These are phyloP conservation scores for Paramecium bursaria DNA, from an alignment of 73 alveolate genomes.

Conservation along the genomic window DNA sequence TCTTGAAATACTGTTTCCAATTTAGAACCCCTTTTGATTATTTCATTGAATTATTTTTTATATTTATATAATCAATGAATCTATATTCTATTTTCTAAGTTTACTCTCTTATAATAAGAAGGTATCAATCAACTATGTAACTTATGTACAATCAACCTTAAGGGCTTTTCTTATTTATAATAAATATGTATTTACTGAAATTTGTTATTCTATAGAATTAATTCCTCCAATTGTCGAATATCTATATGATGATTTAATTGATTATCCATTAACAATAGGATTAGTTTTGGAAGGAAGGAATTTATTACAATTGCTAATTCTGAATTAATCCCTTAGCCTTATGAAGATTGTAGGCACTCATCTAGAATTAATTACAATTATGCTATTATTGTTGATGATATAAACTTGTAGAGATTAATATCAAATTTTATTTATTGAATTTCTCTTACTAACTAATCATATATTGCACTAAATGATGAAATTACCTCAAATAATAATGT, in stretches of 20 bases:
- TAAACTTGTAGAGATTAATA: neutral
- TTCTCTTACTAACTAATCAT: neutral
- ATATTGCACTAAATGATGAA: neutral
- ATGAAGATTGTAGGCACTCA: no score
- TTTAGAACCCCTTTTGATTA: slow-evolving; percentile 3
- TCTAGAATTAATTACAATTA: no score
- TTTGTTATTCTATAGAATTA: no score
- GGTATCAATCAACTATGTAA: no score
- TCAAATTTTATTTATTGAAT: neutral
- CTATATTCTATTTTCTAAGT: no score
- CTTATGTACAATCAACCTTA: no score
- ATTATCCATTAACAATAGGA: neutral
- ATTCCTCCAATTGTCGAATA: neutral
- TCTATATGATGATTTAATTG: neutral
- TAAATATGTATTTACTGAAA: no score
- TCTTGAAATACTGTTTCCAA: slow-evolving; percentile 10
- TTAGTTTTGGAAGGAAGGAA: neutral
- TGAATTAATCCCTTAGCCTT: neutral
- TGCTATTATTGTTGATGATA: neutral
- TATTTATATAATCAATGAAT: no score
- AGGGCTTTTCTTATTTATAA: no score
- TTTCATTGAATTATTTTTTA: neutral
- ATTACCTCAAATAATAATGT: neutral
- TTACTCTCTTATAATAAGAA: no score
- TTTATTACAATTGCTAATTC: neutral